These are phyloP conservation scores for Flaveria bidentis DNA, from an alignment of 129 eudicot genomes.

Conservation along the genomic window DNA sequence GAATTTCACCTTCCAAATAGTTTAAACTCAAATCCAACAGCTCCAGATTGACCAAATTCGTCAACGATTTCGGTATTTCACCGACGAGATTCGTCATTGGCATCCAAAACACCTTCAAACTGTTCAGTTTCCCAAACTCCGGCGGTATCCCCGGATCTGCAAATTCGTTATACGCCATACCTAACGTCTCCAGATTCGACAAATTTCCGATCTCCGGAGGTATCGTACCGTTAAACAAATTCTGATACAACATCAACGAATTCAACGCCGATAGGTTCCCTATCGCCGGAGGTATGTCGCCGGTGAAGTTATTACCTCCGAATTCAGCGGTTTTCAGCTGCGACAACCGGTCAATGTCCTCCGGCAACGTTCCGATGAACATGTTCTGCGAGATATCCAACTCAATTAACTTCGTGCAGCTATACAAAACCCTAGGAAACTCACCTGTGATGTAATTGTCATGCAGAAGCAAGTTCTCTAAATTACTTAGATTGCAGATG, in stretches of 20 bases:
- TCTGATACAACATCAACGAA: conserved; percentile 38
- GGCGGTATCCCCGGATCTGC: conserved; percentile 46
- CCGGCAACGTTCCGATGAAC: conserved; percentile 63
- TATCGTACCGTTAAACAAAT: conserved; percentile 63
- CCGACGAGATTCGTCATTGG: conserved; percentile 45
- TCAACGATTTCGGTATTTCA: conserved; percentile 54
- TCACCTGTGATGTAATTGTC: conserved; percentile 48
- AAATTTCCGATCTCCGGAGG: conserved; percentile 71
- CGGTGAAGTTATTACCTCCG: conserved; percentile 71
- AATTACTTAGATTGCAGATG: conserved; percentile 51
- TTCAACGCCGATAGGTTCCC: conserved; percentile 50
- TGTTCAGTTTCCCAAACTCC: conserved; percentile 59
- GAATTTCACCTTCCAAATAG: conserved; percentile 57
- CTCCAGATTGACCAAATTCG: conserved; percentile 44
- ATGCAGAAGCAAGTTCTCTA: conserved; percentile 38
- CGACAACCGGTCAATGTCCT: conserved; percentile 46
- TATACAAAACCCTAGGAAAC: conserved; percentile 57
- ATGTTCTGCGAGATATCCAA: conserved; percentile 56
- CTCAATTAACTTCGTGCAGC: conserved; percentile 44
- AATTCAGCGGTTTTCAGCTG: conserved; percentile 43
- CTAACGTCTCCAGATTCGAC: conserved; percentile 39
- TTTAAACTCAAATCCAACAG: conserved; percentile 60
- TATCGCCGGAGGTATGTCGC: conserved; percentile 65
- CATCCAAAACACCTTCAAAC: conserved; percentile 55
- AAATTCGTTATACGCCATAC: conserved; percentile 57